Evolutionary conservation across 805 yeast species (phyloP), one percentile per base, ranked within the genome.

Genomic region (Suhomyces sp.): DNA sequence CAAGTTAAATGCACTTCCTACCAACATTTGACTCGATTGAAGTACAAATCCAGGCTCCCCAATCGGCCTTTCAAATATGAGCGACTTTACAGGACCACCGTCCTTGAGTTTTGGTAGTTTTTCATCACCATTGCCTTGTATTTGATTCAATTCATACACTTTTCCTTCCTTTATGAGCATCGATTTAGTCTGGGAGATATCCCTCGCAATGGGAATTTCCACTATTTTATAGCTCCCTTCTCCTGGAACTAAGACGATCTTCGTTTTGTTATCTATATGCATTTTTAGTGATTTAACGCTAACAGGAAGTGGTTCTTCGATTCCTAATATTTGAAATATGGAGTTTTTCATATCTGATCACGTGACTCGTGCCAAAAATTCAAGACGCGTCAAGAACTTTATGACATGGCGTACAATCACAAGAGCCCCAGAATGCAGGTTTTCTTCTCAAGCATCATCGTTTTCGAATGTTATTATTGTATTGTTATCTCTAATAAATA

Each of bases 21-120:
- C 56, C 20, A 68, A 56, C 2, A 74, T 29, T 25, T 59, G 63
- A 8, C 70, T 62, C 0, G 61, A 50, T 32, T 69, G 78, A 3
- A 71, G 23, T 1, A 76, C 55, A 4, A 60, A 35, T 0, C 77
- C 77, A 2, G 26, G 16, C 6, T 33, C 43, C 0, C 34, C 34
- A 6, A 43, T 14, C 8, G 23, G 12, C 6, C 14, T 4, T 37
- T 59, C 63, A 12, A 50, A 43, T 4, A 71, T 46, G 16, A 72
- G 46, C 1, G 79, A 72, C 43, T 70, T 72, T 18, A 73, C 62
- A 1, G 70, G 61, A 31, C 53, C 43, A 16, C 56, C 64, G 28
- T 46, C 49, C 38, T 35, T 46, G 14, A 36, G 25, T n/a, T 17
- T 25, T 12, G 44, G 39, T n/a, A 16, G 47, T 35, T 59, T 50